Percentiles rank a stretch among this genome's conserved stretches.
These are phyloP conservation scores for Chrysopogon serrulatus DNA, from an alignment of 176 grass and related monocot species.

Conservation along the genomic window DNA sequence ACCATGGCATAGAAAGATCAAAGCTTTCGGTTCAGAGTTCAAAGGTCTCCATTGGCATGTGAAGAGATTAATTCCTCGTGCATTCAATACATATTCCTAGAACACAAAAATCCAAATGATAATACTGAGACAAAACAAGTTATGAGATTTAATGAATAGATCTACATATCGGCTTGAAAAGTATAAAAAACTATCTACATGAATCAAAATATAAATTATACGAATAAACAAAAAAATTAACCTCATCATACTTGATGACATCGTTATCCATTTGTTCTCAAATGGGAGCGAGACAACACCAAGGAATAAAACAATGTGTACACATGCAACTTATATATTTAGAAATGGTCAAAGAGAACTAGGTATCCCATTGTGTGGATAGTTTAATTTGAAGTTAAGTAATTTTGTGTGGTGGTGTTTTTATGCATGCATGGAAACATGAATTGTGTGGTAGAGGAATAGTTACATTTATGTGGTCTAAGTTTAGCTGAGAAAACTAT, in stretches of 20 bases:
- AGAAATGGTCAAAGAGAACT: background rate
- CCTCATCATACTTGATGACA: slow-evolving; percentile 62
- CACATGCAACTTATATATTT: background rate
- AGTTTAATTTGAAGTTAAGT: background rate
- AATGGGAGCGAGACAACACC: background rate
- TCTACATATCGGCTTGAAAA: background rate
- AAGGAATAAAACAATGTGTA: background rate
- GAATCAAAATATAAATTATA: background rate
- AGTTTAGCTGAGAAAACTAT: background rate
- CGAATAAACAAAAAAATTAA: slow-evolving; percentile 5
- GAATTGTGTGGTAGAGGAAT: background rate
- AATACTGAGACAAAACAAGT: background rate
- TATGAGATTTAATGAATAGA: background rate
- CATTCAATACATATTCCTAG: slow-evolving; percentile 59
- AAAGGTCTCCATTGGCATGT: slow-evolving; percentile 58
- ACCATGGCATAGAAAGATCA: slow-evolving; percentile 82
- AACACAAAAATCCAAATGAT: background rate
- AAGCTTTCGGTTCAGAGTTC: slow-evolving; percentile 48
- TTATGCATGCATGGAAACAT: background rate
- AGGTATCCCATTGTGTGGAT: background rate
- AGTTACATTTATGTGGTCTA: background rate
- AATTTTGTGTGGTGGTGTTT: background rate
- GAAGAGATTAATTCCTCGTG: slow-evolving; percentile 48
- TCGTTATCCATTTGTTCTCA: background rate
- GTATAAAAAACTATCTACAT: background rate